Base-by-base conservation (phyloP, 169 alveolate genomes). In the Miamiensis avidus region DNA sequence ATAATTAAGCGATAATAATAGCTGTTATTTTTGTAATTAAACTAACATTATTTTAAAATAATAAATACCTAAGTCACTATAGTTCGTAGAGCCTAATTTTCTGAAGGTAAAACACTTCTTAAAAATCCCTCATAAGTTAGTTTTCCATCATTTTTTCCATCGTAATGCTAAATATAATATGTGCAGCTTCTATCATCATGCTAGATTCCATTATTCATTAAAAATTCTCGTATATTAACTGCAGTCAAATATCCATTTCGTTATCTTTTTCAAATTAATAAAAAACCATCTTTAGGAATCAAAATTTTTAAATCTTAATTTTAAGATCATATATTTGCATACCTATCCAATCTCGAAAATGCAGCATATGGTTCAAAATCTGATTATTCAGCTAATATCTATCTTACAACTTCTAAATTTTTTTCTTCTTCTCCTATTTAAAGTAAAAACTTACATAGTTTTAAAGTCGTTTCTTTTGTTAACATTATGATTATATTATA, bases 301-400 rank as follows among this genome's bases (percentile, higher is more conserved):
- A n/a, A n/a, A n/a, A n/a, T n/a, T n/a, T n/a, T n/a, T n/a, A n/a
- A n/a, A n/a, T 49, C 4, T 49, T 49, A 20, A 11, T 49, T 49
- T 49, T 49, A 49, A 11, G 4, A 49, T 11, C 4, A 49, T 11
- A 49, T 49, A 49, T 11, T 11, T 11, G 20, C 20, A 11, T 49
- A 33, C 34, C 82, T 77, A 33, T 77, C 82, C 27, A 77, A 31
- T 33, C 82, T 64, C 28, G 34, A 32, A 33, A 77, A 77, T 33
- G 82, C 82, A 32, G 82, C 64, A 29, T 77, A 25, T 32, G 82
- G 82, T 33, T 77, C 82, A n/a, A 77, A 77, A 33, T 77, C 82
- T 32, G 29, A 20, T 77, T 77, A 34, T 77, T 77, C 82, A 1
- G 74, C 34, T 25, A 77, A 33, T 32, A 77, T 77, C 33, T 77